phyloP scores from a whole-genome alignment of 345 rosid species.

The Jatropha curcas region DNA sequence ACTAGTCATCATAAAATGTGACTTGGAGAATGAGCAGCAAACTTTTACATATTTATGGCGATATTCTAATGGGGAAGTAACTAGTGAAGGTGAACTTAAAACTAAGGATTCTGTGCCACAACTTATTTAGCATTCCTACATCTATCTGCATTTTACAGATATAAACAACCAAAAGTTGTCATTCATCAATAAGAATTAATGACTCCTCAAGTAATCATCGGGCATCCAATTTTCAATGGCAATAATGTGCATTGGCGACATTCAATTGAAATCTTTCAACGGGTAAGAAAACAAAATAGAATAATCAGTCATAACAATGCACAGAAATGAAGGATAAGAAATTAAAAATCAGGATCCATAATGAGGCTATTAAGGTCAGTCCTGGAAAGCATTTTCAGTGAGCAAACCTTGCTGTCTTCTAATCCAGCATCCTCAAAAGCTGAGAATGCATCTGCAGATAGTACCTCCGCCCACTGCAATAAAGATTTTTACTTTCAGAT shows the following conservation, averaged over 20 bases:
- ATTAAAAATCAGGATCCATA: not conserved
- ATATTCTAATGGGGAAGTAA: not conserved
- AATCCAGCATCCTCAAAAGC: constrained; percentile 94
- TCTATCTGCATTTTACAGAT: not conserved
- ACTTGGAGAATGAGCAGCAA: not conserved
- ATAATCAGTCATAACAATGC: constrained; percentile 1
- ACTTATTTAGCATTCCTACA: not conserved
- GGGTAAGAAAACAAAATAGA: not conserved
- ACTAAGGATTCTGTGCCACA: not conserved
- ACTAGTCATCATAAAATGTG: not conserved
- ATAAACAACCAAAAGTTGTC: not conserved
- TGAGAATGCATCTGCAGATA: constrained; percentile 97
- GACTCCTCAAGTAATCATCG: not conserved
- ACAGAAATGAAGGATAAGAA: not conserved
- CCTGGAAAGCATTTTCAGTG: constrained; percentile 5
- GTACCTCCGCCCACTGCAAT: constrained; percentile 96
- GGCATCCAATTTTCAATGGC: not conserved
- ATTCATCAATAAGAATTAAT: not conserved
- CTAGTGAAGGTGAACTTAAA: not conserved
- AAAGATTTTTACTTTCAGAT: constrained; percentile 24
- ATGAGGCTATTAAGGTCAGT: constrained; percentile 6
- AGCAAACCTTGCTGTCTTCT: constrained; percentile 64
- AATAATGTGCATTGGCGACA: not conserved
- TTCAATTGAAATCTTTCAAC: not conserved
- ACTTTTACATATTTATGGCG: not conserved